Percentiles rank a stretch among this genome's conserved stretches.
Evolutionary conservation across 306 rosid species (phyloP).

Genomic region (Lablab purpureus): DNA sequence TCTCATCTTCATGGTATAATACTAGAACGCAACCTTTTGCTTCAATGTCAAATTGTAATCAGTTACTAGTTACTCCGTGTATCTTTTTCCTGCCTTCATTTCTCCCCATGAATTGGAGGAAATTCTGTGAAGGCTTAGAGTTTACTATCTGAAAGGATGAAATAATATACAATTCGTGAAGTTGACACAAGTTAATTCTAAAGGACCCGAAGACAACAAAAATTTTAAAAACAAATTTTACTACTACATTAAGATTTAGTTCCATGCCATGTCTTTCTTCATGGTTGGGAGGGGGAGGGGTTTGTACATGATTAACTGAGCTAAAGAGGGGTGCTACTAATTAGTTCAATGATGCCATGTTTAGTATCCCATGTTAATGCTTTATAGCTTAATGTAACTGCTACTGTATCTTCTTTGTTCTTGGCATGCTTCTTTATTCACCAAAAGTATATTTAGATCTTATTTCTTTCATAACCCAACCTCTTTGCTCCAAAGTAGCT

Average conservation of each 20-base stretch:
- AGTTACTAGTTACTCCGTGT: neutral
- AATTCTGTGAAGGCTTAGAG: neutral
- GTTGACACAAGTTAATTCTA: neutral
- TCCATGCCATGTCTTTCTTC: too few species aligned
- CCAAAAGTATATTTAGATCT: slow-evolving; percentile 9
- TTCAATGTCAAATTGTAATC: slow-evolving; percentile 11
- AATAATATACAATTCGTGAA: neutral
- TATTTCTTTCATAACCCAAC: neutral
- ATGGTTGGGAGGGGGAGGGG: too few species aligned
- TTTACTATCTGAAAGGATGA: neutral
- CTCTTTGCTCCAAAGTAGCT: slow-evolving; percentile 8
- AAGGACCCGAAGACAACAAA: neutral
- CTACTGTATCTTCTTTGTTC: neutral
- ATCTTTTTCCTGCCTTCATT: neutral
- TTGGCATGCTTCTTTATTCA: slow-evolving; percentile 3
- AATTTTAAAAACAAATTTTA: neutral
- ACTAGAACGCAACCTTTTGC: slow-evolving; percentile 15
- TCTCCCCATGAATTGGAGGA: neutral
- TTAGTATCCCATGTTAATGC: neutral
- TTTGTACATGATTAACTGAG: too few species aligned
- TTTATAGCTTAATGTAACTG: slow-evolving; percentile 5
- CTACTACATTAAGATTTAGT: neutral
- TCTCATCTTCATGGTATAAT: slow-evolving; percentile 71
- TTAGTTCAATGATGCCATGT: neutral
- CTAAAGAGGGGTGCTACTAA: neutral